phyloP scores from a whole-genome alignment of 768 basidiomycete species.

The Mycena latifolia region DNA sequence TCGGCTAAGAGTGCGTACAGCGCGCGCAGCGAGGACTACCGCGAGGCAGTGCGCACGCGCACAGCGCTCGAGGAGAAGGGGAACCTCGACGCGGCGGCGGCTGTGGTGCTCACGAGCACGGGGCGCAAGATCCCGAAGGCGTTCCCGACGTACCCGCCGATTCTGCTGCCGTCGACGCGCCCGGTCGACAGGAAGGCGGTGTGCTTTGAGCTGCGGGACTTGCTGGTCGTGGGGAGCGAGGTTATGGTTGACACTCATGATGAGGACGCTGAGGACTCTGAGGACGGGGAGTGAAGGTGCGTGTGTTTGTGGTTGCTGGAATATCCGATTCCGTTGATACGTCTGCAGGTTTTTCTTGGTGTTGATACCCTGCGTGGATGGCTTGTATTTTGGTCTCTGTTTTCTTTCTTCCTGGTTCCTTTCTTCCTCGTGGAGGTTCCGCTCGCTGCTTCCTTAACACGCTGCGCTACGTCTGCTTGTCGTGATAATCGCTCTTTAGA shows the following conservation, averaged over 20 bases:
- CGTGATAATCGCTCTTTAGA: too few relatives aligned
- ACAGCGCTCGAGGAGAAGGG: constrained; percentile 17
- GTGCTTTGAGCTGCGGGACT: constrained; percentile 18
- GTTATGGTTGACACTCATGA: constrained; percentile 2
- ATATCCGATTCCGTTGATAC: too few relatives aligned
- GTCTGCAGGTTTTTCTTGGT: too few relatives aligned
- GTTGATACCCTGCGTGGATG: too few relatives aligned
- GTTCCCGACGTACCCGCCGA: constrained; percentile 22
- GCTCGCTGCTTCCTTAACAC: too few relatives aligned
- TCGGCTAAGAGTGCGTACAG: constrained; percentile 12
- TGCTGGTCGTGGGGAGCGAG: constrained; percentile 11
- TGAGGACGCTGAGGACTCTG: too few relatives aligned
- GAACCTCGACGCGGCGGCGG: background rate
- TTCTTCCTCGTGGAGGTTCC: too few relatives aligned
- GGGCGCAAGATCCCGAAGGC: constrained; percentile 29
- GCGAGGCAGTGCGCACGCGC: constrained; percentile 16
- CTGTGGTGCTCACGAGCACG: constrained; percentile 26
- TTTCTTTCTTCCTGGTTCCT: too few relatives aligned
- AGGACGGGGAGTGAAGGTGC: background rate
- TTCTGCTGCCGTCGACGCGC: constrained; percentile 3
- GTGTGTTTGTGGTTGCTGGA: too few relatives aligned
- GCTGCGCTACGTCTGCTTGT: too few relatives aligned
- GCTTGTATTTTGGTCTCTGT: too few relatives aligned
- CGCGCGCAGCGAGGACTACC: constrained; percentile 14
- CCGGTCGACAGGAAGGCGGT: constrained; percentile 4